These are phyloP conservation scores for Fallopia convolvulus DNA, from an alignment of 148 eudicot genomes.

Conservation along the genomic window DNA sequence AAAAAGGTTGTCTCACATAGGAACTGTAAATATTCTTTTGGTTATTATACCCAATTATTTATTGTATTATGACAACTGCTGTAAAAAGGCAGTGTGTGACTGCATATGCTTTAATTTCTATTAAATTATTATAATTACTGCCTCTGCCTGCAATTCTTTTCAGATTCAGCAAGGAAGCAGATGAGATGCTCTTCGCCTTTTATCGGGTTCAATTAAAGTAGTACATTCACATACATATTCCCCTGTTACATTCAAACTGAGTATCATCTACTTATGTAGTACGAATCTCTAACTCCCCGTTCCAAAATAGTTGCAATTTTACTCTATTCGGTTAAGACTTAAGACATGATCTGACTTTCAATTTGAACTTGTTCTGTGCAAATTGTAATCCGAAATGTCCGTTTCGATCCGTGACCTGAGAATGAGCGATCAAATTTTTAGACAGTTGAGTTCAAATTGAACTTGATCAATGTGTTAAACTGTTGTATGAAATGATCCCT, in stretches of 20 bases:
- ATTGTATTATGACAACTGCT: neutral
- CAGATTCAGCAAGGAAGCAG: neutral
- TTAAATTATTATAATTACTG: neutral
- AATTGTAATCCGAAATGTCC: too few species aligned
- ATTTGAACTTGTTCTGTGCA: too few species aligned
- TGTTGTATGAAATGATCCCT: too few species aligned
- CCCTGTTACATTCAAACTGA: neutral
- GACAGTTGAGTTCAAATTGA: too few species aligned
- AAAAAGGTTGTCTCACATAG: neutral
- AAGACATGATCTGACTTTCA: too few species aligned
- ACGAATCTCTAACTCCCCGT: neutral
- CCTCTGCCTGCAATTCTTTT: neutral
- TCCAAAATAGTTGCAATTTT: neutral
- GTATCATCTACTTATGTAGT: neutral
- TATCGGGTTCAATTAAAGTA: constrained; percentile 6
- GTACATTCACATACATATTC: neutral
- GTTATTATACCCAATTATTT: neutral
- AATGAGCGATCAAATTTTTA: too few species aligned
- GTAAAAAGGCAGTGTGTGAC: constrained; percentile 8
- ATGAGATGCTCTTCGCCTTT: constrained; percentile 6
- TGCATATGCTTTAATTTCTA: constrained; percentile 1
- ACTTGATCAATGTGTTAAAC: too few species aligned
- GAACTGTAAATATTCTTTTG: neutral
- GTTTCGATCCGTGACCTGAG: too few species aligned
- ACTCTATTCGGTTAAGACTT: neutral